These are phyloP conservation scores for Thalassia testudinum DNA, from an alignment of 116 monocot species.

Conservation along the genomic window DNA sequence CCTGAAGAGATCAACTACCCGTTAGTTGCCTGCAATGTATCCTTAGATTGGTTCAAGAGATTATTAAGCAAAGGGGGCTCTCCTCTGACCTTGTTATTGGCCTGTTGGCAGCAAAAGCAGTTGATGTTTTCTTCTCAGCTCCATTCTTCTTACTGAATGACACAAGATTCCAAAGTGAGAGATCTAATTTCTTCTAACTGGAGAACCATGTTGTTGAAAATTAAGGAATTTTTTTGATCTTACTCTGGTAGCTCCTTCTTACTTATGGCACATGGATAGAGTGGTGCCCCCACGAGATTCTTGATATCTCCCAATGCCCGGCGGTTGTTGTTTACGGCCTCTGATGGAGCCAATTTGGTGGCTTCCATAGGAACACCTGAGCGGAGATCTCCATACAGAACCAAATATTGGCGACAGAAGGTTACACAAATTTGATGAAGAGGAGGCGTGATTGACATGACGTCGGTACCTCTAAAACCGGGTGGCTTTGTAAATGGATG, in stretches of 20 bases:
- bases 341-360: slow-evolving; percentile 12
- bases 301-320: slow-evolving; percentile 47
- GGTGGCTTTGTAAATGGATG: not conserved
- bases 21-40: not conserved
- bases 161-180: not conserved
- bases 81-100: slow-evolving; percentile 55
- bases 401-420: not conserved
- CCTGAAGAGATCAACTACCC: slow-evolving; percentile 13
- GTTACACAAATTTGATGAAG: not conserved
- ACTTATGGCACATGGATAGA: slow-evolving; percentile 17
- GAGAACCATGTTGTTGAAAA: not conserved
- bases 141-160: slow-evolving; percentile 11
- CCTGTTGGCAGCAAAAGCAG: slow-evolving; percentile 5
- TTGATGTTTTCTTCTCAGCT: slow-evolving; percentile 13
- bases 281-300: slow-evolving; percentile 27
- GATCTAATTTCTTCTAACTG: not conserved
- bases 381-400: not conserved
- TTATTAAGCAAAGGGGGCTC: not conserved
- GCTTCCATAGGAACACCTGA: slow-evolving; percentile 31
- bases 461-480: slow-evolving; percentile 7
- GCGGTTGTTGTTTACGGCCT: slow-evolving; percentile 38
- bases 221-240: not conserved
- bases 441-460: not conserved
- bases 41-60: not conserved
- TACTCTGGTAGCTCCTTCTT: slow-evolving; percentile 29